Percentiles rank a stretch among this genome's conserved stretches.
Conservation (phyloP, 305 asterid species). For the Fraxinus paxiana region DNA sequence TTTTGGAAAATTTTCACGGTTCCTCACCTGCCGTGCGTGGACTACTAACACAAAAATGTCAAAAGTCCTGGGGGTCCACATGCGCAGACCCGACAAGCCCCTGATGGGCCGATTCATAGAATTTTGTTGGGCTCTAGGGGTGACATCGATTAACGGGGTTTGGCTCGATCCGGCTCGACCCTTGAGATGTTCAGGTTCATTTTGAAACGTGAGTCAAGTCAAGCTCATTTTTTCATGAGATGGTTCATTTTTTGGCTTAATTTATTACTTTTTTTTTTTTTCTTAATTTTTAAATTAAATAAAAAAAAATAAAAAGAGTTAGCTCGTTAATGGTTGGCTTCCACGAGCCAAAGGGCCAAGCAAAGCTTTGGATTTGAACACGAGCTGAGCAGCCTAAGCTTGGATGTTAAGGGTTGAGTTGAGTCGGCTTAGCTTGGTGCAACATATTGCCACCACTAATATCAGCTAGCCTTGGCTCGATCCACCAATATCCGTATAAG, state of each 20-base stretch:
- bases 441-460: no score
- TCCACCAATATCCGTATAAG: no score
- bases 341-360: neutral
- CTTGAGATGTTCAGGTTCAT: neutral
- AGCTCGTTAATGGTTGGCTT: neutral
- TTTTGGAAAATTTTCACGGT: neutral
- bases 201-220: neutral
- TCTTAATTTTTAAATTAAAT: no score
- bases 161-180: neutral
- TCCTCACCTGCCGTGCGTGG: neutral
- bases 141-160: neutral
- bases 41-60: neutral
- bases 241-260: neutral
- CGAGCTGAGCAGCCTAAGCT: neutral
- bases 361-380: neutral
- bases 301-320: neutral
- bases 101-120: neutral
- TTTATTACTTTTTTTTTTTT: no score
- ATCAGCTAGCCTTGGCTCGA: no score
- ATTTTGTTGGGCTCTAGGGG: neutral
- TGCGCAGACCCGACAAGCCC: neutral
- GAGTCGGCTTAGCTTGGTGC: neutral
- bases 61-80: neutral
- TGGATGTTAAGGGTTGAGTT: neutral
- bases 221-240: neutral